Base-by-base conservation (phyloP, 139 green algal genomes). In the Yamagishiella unicocca region DNA sequence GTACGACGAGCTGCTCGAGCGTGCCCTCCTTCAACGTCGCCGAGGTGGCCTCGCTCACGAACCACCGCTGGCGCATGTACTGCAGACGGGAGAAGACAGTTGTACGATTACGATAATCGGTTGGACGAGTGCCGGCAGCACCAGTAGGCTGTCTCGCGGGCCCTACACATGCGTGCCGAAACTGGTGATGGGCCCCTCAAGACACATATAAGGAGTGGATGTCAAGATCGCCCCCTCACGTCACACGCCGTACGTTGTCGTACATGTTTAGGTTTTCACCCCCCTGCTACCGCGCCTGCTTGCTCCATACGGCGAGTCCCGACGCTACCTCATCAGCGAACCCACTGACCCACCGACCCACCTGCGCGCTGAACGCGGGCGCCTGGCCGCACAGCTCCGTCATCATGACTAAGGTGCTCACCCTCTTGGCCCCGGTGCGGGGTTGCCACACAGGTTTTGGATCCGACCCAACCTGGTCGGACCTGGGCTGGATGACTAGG, bases 21-120 rank as follows among this genome's bases (percentile, higher is more conserved):
- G 71, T 79, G 27, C 68, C 68, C 22, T 54, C 17, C 42, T 37
- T 79, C 27, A 17, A 7, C n/a, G 2, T 17, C n/a, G 3, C 6
- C 8, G 8, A 8, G 0, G 7, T 43, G 5, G n/a, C 45, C n/a
- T 55, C 40, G 12, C 25, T 4, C 27, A n/a, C 64, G 45, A 45
- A 81, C 45, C 73, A 81, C 45, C 45, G 45, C 73, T 45, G n/a
- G 3, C 45, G 45, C 73, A 64, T 77, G n/a, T 27, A n/a, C 45
- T 81, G 45, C 45, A n/a, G 33, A 67, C 19, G 22, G 58, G 58
- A 67, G 22, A 67, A 67, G 19, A 58, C 50, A 58, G 50, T 12
- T 25, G 50, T 12, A n/a, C n/a, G n/a, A n/a, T n/a, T n/a, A n/a
- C n/a, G n/a, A n/a, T n/a, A n/a, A n/a, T n/a, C n/a, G n/a, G n/a